Evolutionary conservation across 257 asterid genomes (phyloP), one percentile per base, ranked within the genome.

Genomic region (Leonotis leonurus): DNA sequence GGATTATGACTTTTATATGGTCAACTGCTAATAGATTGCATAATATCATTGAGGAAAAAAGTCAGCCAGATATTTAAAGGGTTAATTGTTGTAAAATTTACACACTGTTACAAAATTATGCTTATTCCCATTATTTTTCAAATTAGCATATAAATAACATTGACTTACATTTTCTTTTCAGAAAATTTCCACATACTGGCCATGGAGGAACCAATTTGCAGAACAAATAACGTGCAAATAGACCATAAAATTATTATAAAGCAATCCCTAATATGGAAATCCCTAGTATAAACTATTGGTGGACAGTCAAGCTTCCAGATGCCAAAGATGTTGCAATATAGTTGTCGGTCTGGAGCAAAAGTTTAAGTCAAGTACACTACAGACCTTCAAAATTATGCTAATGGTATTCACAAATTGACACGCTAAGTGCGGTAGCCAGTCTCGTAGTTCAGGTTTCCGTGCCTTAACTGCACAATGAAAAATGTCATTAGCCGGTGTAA

Each of bases 381-480:
- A 32, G 50, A 16, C 36, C 60, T 59, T 64, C n/a, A n/a, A n/a
- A n/a, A n/a, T n/a, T 43, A 57, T 45, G 62, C 64, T 36, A 20
- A 57, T 33, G 25, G 8, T 25, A 29, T 25, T 71, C 56, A 74
- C 50, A 27, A 56, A 29, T 55, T 72, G 53, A 37, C 56, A 20
- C 55, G 65, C 64, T 57, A 48, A 22, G 67, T 35, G 51, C 20
- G 27, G 67, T 40, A 48, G 50, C 73, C 58, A 44, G 66, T 61
- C 30, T 49, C 71, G 30, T 70, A 70, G 67, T 51, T 66, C 71
- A 64, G 6, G 53, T 70, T 59, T 46, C 11, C 64, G 21, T 77
- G 62, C 75, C 63, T 69, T 64, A 81, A 51, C 91, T 84, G 84
- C 50, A 56, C 51, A 64, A 40, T 33, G 33, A 25, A 44, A 51